Evolutionary conservation across 1,139 yeast species (phyloP), one percentile per base, ranked within the genome.

Genomic region (Suhomyces choctaworum): DNA sequence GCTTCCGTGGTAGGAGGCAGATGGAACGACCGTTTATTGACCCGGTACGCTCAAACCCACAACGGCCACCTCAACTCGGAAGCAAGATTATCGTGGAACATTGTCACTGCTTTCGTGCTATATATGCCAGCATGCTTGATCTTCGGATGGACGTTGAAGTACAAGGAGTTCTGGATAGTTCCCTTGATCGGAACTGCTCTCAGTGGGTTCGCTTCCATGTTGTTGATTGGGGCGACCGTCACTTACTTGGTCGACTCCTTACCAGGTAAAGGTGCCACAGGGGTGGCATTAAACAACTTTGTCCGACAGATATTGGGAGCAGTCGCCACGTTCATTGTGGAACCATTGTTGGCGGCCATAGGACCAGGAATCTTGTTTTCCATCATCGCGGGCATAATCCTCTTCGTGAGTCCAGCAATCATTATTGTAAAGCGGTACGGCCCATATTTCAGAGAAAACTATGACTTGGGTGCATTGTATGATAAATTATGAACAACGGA

Each of bases 221-320:
- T 87, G 60, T 79, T 85, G 6, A 85, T 86, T 45, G 94, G 95
- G 1, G 79, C 87, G 7, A 82, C 89, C 0, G 78, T 83, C 4
- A 86, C 96, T 0, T 88, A 86, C 54, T 63, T 88, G 40, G 90
- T 88, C 2, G 96, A 88, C 55, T 79, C 89, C 0, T 67, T 88
- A 33, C 96, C 96, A 0, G 95, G 95, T 0, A 73, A 82, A 49
- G 95, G 96, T 25, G 90, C 95, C 4, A 84, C 95, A 0, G 96
- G 95, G 1, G 87, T 87, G 27, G 95, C 96, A 0, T 58, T 88
- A 38, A 87, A 85, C 51, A 88, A 87, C 51, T 70, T 88, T 41
- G 66, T 82, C 25, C 70, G 96, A 50, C 85, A 80, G 68, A 64
- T 79, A 1, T 64, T 85, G 44, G 95, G 95, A 0, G 87, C 95